phyloP scores from a whole-genome alignment of 208 protist species.

The Porcisia hertigi region DNA sequence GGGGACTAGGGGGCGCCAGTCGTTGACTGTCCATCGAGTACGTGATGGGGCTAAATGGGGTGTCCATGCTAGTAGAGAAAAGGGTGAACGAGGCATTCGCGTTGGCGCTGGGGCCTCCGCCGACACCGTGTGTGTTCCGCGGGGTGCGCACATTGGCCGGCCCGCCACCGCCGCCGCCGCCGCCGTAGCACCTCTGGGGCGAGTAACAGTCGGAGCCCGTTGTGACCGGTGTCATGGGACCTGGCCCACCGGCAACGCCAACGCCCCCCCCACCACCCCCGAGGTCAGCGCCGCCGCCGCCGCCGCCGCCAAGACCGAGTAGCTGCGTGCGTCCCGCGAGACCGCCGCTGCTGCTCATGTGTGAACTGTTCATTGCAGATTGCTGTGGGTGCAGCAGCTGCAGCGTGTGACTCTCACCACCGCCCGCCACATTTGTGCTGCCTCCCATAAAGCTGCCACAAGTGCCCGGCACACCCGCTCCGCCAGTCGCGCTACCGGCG shows the following conservation, averaged over 20 bases:
- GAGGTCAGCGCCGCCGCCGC: conserved; percentile 5
- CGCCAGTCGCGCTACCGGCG: conserved; percentile 3
- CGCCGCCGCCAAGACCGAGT: conserved; percentile 8
- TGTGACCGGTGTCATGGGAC: conserved; percentile 19
- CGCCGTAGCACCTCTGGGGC: conserved; percentile 12
- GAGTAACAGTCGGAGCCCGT: conserved; percentile 25
- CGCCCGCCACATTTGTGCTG: neutral
- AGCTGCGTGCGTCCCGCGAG: conserved; percentile 16
- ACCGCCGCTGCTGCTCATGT: conserved; percentile 22
- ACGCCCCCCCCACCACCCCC: neutral
- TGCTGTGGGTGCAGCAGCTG: conserved; percentile 38
- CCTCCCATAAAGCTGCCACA: conserved; percentile 1
- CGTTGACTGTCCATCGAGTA: conserved; percentile 72
- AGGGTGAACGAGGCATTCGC: conserved; percentile 74
- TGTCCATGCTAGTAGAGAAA: conserved; percentile 75
- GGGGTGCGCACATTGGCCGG: neutral
- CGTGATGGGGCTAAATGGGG: conserved; percentile 86
- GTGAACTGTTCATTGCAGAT: conserved; percentile 18
- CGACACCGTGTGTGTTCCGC: neutral
- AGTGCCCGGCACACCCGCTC: neutral
- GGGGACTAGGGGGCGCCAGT: conserved; percentile 22
- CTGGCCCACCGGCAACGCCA: neutral
- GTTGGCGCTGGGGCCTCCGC: conserved; percentile 1
- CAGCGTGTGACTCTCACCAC: conserved; percentile 10
- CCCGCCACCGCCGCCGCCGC: conserved; percentile 1